Evolutionary conservation across 371 early-diverging fungal genomes (phyloP).

Genomic region (Nematocida sp.): DNA sequence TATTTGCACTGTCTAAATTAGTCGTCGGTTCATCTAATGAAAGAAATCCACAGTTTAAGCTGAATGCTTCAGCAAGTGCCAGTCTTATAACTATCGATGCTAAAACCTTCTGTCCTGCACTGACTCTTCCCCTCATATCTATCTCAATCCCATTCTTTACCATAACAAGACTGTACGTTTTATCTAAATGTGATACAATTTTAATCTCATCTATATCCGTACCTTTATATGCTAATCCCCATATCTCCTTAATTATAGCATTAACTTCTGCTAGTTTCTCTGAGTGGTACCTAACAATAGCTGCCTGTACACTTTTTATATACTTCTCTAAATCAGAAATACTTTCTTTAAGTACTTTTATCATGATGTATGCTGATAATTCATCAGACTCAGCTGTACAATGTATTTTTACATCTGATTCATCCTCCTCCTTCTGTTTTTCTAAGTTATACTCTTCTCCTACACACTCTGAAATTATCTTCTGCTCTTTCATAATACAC

Average conservation of each 20-base stretch:
- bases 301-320: constrained; percentile 72
- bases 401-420: constrained; percentile 73
- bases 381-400: constrained; percentile 38
- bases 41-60: constrained; percentile 83
- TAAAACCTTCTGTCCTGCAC: constrained; percentile 96
- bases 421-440: constrained; percentile 73
- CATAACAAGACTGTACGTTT: constrained; percentile 73
- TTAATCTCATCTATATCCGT: constrained; percentile 73
- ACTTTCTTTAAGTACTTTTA: constrained; percentile 75
- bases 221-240: constrained; percentile 92
- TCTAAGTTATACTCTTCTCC: constrained; percentile 80
- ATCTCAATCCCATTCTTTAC: constrained; percentile 81
- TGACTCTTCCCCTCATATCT: constrained; percentile 94
- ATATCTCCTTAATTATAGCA: constrained; percentile 86
- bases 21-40: constrained; percentile 99
- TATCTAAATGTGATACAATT: constrained; percentile 51
- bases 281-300: constrained; percentile 88
- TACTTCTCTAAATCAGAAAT: constrained; percentile 77
- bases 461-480: constrained; percentile 32
- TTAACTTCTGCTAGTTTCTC: constrained; percentile 95
- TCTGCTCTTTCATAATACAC: constrained; percentile 22
- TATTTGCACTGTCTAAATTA: constrained; percentile 89
- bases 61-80: constrained; percentile 92
- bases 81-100: constrained; percentile 90
- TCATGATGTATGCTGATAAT: constrained; percentile 34